These are phyloP conservation scores for Euphorbia lathyris DNA, from an alignment of 345 rosid genomes.

Conservation along the genomic window DNA sequence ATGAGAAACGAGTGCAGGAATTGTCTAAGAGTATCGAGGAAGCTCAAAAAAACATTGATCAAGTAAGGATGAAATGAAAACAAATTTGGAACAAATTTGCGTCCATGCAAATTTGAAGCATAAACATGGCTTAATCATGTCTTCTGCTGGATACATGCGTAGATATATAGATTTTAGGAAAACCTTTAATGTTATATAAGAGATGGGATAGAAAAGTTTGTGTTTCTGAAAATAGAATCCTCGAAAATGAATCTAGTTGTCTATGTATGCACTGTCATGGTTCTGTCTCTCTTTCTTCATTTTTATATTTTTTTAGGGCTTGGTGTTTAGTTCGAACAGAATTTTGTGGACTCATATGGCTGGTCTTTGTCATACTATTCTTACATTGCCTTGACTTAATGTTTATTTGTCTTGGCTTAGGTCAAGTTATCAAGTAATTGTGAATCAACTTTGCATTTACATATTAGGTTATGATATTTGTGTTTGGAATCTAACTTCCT, in stretches of 20 bases:
- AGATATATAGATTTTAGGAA: neutral
- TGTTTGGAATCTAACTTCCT: neutral
- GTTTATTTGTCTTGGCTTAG: neutral
- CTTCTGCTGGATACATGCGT: neutral
- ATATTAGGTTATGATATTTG: neutral
- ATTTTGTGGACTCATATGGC: neutral
- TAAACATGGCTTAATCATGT: no score
- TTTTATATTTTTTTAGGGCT: neutral
- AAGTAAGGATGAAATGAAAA: conserved; percentile 39
- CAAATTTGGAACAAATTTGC: neutral
- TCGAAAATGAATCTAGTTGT: neutral
- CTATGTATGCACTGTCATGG: neutral
- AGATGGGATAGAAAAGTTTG: neutral
- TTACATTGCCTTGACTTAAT: neutral
- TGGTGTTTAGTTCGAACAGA: neutral
- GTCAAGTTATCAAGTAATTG: neutral
- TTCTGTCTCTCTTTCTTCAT: neutral
- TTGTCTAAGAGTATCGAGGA: conserved; percentile 75
- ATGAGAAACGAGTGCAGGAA: conserved; percentile 77
- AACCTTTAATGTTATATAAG: neutral
- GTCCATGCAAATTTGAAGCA: neutral
- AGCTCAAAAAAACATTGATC: conserved; percentile 61
- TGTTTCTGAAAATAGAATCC: neutral
- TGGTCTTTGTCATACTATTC: neutral
- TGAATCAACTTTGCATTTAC: conserved; percentile 4